Evolutionary conservation across 1,139 yeast species (phyloP).

Genomic region (Hemisphaericaspora subhashii): DNA sequence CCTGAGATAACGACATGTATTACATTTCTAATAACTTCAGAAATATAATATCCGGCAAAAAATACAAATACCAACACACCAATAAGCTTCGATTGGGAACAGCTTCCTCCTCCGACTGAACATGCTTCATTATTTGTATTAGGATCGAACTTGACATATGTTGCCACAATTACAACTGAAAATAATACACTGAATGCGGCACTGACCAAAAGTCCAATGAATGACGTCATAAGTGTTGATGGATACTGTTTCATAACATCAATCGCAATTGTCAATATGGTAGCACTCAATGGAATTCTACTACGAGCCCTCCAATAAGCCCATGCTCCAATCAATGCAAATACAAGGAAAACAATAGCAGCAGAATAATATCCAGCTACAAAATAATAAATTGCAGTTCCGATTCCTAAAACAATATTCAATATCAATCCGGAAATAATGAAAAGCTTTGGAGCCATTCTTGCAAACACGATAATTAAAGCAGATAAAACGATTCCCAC

Average conservation of each 20-base stretch:
- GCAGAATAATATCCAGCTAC: conserved; percentile 69
- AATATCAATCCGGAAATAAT: conserved; percentile 68
- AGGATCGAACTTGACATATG: conserved; percentile 70
- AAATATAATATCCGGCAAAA: conserved; percentile 82
- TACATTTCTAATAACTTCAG: conserved; percentile 83
- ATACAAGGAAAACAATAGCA: conserved; percentile 70
- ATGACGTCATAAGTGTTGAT: conserved; percentile 62
- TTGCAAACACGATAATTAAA: conserved; percentile 58
- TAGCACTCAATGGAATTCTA: conserved; percentile 73
- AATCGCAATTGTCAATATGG: conserved; percentile 68
- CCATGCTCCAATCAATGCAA: conserved; percentile 63
- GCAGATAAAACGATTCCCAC: conserved; percentile 61
- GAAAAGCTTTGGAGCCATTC: conserved; percentile 64
- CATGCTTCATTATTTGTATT: conserved; percentile 37
- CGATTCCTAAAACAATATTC: conserved; percentile 69
- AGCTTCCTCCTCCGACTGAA: conserved; percentile 56
- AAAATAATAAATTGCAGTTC: conserved; percentile 73
- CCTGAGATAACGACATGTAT: conserved; percentile 86
- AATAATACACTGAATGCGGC: conserved; percentile 68
- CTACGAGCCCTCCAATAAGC: conserved; percentile 73
- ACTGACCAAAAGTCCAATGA: conserved; percentile 63
- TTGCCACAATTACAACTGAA: conserved; percentile 66
- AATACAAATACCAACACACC: conserved; percentile 70
- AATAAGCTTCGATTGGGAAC: conserved; percentile 65
- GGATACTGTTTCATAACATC: conserved; percentile 75